Evolutionary conservation across 495 filamentous ascomycete genomes (phyloP).

Genomic region (Penicillium simplicissimum): DNA sequence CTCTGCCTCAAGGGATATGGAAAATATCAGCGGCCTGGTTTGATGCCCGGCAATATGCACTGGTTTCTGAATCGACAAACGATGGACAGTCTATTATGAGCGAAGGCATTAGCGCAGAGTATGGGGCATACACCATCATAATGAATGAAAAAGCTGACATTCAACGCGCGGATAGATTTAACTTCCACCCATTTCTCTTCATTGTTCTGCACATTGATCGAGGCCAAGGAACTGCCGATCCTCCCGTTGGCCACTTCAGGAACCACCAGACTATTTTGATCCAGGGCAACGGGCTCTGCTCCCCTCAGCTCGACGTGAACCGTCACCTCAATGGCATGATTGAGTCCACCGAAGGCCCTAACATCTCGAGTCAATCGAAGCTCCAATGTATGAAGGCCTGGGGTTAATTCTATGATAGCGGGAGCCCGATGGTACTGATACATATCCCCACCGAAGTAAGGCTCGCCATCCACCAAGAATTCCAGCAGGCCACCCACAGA

Average conservation of each 20-base stretch:
- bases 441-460: conserved; percentile 59
- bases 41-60: neutral
- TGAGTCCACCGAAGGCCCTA: neutral
- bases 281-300: neutral
- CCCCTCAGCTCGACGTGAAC: neutral
- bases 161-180: neutral
- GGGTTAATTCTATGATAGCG: conserved; percentile 44
- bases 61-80: neutral
- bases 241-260: neutral
- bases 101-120: neutral
- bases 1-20: neutral
- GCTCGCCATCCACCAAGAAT: conserved; percentile 50
- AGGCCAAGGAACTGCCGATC: neutral
- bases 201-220: conserved; percentile 8
- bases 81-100: neutral
- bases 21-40: neutral
- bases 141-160: neutral
- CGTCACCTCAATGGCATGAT: neutral
- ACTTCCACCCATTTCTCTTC: neutral
- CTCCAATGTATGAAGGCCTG: neutral
- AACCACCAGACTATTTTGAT: neutral
- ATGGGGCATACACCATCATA: neutral
- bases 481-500: conserved; percentile 42
- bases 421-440: conserved; percentile 53
- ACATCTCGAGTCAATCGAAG: neutral